A percentile compares a stretch with the other conserved stretches of the same genome.
phyloP scores from a whole-genome alignment of 176 grass and related monocot genomes.

The Bromus sterilis region DNA sequence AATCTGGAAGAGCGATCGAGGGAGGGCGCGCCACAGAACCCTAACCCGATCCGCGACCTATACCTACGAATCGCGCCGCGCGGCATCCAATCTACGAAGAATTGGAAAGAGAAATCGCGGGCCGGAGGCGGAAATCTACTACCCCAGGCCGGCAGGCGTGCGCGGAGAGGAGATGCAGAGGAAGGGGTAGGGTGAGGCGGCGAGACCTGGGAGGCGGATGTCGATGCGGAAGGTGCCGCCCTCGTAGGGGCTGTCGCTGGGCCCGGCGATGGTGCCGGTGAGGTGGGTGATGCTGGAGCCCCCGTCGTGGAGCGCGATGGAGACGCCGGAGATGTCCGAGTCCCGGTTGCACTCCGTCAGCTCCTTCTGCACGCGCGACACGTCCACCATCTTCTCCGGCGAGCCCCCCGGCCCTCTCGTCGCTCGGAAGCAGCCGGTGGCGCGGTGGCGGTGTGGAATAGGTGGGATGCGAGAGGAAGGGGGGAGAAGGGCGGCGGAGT shows the following conservation, averaged over 20 bases:
- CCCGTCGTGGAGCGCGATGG: slow-evolving; percentile 69
- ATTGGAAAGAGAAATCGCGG: background rate
- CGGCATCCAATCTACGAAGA: background rate
- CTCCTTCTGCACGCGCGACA: slow-evolving; percentile 98
- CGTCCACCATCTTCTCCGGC: slow-evolving; percentile 56
- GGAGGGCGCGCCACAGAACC: background rate
- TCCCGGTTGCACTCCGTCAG: slow-evolving; percentile 87
- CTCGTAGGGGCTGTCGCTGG: slow-evolving; percentile 76
- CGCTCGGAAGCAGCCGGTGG: background rate
- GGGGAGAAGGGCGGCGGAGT: background rate
- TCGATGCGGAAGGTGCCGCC: slow-evolving; percentile 92
- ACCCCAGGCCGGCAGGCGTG: background rate
- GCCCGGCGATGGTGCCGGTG: slow-evolving; percentile 78
- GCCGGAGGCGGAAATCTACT: background rate
- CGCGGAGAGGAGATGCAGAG: background rate
- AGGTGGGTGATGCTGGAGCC: slow-evolving; percentile 79
- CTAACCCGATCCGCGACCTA: background rate
- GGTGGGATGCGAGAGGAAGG: background rate
- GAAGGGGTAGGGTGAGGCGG: background rate
- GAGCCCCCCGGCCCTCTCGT: background rate
- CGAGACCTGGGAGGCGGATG: slow-evolving; percentile 60
- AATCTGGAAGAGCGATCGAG: background rate
- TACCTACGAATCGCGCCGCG: background rate
- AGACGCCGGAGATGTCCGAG: slow-evolving; percentile 65
- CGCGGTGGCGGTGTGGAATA: background rate